These are phyloP conservation scores for Tylopilus felleus DNA, from an alignment of 768 basidiomycete genomes.

Conservation along the genomic window DNA sequence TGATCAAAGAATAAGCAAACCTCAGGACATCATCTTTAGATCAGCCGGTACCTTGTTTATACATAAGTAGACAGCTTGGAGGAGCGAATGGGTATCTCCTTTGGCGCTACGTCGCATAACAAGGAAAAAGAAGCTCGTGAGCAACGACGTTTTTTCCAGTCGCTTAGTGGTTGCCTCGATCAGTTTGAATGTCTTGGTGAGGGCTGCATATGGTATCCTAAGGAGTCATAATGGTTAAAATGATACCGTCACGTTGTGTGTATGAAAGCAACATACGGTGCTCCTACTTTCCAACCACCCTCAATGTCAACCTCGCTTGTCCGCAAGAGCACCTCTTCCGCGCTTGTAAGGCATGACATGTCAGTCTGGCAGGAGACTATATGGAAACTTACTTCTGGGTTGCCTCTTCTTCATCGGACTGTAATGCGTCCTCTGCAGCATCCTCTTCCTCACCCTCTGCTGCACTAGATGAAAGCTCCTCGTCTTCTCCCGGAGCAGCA, in stretches of 20 bases:
- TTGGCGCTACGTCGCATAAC: constrained; percentile 84
- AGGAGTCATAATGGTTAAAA: background rate
- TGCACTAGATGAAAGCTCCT: constrained; percentile 30
- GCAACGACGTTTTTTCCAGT: constrained; percentile 83
- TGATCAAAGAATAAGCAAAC: background rate
- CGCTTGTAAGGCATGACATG: constrained; percentile 39
- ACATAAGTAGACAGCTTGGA: constrained; percentile 91
- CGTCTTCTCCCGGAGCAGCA: constrained; percentile 29
- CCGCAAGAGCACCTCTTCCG: constrained; percentile 61
- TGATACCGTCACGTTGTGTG: background rate
- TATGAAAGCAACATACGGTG: constrained; percentile 58
- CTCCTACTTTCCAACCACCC: constrained; percentile 80
- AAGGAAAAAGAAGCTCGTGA: constrained; percentile 85
- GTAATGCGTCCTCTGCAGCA: constrained; percentile 36
- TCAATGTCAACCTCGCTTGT: constrained; percentile 69
- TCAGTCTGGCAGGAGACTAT: background rate
- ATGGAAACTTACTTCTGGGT: constrained; percentile 55
- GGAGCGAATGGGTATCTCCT: constrained; percentile 68
- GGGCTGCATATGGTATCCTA: constrained; percentile 92
- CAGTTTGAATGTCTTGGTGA: constrained; percentile 80
- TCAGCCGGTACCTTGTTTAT: constrained; percentile 77
- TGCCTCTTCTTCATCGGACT: constrained; percentile 48
- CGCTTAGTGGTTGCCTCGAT: constrained; percentile 97
- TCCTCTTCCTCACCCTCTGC: constrained; percentile 43
- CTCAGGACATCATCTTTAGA: background rate